Evolutionary conservation across 306 rosid genomes (phyloP).

Genomic region (Acmispon strigosus): DNA sequence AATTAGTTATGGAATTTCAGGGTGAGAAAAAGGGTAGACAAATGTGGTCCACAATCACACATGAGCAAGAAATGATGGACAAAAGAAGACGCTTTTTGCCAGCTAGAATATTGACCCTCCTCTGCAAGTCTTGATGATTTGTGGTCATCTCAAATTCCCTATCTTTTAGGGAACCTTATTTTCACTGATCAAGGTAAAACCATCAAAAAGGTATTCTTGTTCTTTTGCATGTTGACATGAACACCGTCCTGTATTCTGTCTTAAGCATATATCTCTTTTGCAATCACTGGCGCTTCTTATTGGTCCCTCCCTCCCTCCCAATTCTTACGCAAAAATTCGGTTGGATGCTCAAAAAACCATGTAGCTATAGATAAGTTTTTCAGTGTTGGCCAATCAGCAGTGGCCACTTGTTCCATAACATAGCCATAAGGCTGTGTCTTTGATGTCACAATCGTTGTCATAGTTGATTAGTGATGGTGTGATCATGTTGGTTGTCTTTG

Average conservation of each 20-base stretch:
- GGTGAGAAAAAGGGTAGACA: neutral
- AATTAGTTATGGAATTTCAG: neutral
- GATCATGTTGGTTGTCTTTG: neutral
- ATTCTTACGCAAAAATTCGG: neutral
- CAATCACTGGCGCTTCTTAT: neutral
- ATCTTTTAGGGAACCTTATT: conserved; percentile 11
- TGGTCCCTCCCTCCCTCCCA: neutral
- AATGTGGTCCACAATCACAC: conserved; percentile 29
- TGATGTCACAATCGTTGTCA: neutral
- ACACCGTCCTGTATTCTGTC: neutral
- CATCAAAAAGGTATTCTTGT: neutral
- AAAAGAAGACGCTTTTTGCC: conserved; percentile 35
- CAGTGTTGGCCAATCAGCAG: neutral
- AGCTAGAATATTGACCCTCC: conserved; percentile 28
- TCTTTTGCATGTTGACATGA: neutral
- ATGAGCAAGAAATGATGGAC: neutral
- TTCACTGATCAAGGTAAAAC: neutral
- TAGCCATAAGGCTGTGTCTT: neutral
- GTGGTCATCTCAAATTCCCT: conserved; percentile 44
- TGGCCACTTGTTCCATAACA: conserved; percentile 2
- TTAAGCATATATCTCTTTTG: neutral
- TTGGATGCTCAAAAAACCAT: neutral
- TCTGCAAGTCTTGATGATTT: conserved; percentile 16
- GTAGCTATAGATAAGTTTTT: conserved; percentile 24
- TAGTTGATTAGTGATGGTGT: neutral